phyloP scores from a whole-genome alignment of 2,329 filamentous ascomycete species.

The Colletotrichum lupini region DNA sequence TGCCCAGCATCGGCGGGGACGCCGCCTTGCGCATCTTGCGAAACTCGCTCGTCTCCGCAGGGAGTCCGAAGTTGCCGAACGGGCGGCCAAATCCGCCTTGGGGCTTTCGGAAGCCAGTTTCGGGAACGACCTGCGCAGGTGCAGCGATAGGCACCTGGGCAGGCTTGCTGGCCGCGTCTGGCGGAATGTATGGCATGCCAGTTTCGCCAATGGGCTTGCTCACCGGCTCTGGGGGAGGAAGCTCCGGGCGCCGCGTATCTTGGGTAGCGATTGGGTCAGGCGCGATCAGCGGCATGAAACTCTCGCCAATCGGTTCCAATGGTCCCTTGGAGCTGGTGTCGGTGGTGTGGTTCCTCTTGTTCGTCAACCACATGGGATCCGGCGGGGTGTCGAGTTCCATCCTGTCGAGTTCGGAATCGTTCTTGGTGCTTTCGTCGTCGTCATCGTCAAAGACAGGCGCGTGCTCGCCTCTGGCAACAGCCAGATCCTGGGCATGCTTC shows the following conservation, averaged over 20 bases:
- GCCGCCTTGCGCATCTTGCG: conserved; percentile 62
- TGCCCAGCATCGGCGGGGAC: conserved; percentile 89
- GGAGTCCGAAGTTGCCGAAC: conserved; percentile 50
- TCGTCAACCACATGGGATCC: conserved; percentile 55
- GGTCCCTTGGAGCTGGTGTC: conserved; percentile 3
- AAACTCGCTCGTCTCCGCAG: conserved; percentile 50
- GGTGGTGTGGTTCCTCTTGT: conserved; percentile 39
- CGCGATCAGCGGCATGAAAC: conserved; percentile 32
- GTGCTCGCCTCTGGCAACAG: conserved; percentile 54
- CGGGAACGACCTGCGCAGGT: conserved; percentile 50
- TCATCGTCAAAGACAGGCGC: conserved; percentile 40
- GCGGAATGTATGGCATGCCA: conserved; percentile 19
- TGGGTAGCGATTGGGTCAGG: conserved; percentile 8
- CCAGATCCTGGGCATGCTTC: conserved; percentile 75
- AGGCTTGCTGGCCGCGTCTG: conserved; percentile 6
- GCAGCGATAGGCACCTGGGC: conserved; percentile 38
- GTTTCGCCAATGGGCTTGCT: conserved; percentile 23
- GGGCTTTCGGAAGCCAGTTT: conserved; percentile 52
- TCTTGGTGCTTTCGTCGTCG: conserved; percentile 28
- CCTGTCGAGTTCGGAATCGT: conserved; percentile 55
- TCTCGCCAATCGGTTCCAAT: conserved; percentile 33
- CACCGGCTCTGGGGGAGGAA: conserved; percentile 18
- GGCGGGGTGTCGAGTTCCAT: conserved; percentile 54
- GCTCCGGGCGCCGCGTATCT: conserved; percentile 14
- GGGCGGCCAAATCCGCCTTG: conserved; percentile 54